Conservation (phyloP, 305 asterid species). For the Rubia tinctorum region DNA sequence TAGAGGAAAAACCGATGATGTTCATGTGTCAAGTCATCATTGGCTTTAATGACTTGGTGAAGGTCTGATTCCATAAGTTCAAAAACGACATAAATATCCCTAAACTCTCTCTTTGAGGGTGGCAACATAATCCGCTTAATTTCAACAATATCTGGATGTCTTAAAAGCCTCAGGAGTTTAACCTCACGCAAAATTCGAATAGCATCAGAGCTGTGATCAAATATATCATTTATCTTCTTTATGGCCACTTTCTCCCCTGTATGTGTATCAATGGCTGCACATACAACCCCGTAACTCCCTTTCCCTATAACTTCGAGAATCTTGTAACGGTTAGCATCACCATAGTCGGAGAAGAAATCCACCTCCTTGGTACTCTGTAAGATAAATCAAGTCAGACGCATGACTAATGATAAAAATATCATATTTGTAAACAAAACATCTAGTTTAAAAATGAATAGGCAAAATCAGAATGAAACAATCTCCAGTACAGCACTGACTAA, state of each 20-base stretch:
- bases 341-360: constrained; percentile 85
- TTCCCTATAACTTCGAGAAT: constrained; percentile 90
- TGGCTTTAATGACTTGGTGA: constrained; percentile 98
- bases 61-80: constrained; percentile 99
- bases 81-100: constrained; percentile 88
- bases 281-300: constrained; percentile 98
- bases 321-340: constrained; percentile 89
- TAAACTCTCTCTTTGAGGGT: constrained; percentile 83
- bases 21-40: constrained; percentile 90
- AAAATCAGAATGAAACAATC: neutral
- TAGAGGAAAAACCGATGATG: constrained; percentile 95
- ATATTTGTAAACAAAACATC: neutral
- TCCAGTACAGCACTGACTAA: neutral
- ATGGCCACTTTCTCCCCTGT: constrained; percentile 95
- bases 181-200: constrained; percentile 88
- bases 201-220: constrained; percentile 91
- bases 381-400: constrained; percentile 9
- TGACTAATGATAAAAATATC: neutral
- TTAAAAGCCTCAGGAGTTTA: constrained; percentile 85
- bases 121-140: constrained; percentile 94
- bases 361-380: constrained; percentile 57
- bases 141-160: constrained; percentile 98
- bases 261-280: constrained; percentile 89
- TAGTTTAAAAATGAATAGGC: neutral
- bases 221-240: constrained; percentile 87